phyloP scores from a whole-genome alignment of 768 basidiomycete species.

The Agrocybe praecox region DNA sequence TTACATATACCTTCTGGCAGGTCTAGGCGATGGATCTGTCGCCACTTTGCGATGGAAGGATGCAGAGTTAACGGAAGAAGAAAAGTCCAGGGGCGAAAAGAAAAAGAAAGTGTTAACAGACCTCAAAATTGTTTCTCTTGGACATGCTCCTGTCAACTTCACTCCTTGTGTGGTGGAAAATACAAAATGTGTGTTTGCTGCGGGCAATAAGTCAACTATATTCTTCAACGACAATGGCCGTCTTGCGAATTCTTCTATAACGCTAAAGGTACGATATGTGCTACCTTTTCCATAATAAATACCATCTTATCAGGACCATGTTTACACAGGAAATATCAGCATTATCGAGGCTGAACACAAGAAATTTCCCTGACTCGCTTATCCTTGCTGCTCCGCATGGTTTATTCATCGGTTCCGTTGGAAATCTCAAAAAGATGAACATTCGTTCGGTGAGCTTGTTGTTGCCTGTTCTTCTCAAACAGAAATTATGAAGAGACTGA shows the following conservation, averaged over 20 bases:
- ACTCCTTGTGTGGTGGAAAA: constrained; percentile 57
- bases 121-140: constrained; percentile 64
- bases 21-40: constrained; percentile 76
- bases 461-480: constrained; percentile 4
- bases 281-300: not conserved
- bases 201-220: constrained; percentile 68
- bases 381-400: constrained; percentile 55
- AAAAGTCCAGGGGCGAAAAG: constrained; percentile 19
- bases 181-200: constrained; percentile 64
- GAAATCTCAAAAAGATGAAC: constrained; percentile 76
- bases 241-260: constrained; percentile 68
- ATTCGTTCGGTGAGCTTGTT: constrained; percentile 64
- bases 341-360: constrained; percentile 50
- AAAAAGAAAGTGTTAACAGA: constrained; percentile 35
- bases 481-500: constrained; percentile 2
- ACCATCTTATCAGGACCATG: not conserved
- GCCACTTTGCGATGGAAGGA: constrained; percentile 54
- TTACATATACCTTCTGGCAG: constrained; percentile 65
- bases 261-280: constrained; percentile 53
- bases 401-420: constrained; percentile 67
- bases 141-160: constrained; percentile 66
- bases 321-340: constrained; percentile 50
- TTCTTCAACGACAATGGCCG: constrained; percentile 69
- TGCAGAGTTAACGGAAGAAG: constrained; percentile 16
- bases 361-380: constrained; percentile 52